Conservation (phyloP, 495 filamentous ascomycete genomes). For the Penicillium lagena region DNA sequence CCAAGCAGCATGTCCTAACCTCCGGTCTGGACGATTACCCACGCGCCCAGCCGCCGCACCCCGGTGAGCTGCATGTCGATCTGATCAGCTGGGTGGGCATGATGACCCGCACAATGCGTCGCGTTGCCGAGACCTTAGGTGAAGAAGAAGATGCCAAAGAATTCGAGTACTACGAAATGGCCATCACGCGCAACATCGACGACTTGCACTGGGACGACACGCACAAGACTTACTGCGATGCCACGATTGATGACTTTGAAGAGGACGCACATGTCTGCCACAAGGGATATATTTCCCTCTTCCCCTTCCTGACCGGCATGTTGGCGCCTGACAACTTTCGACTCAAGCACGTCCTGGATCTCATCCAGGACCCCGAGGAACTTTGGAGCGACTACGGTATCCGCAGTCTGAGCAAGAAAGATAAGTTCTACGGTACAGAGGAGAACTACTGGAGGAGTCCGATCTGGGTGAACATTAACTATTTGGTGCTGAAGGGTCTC, state of each 20-base stretch:
- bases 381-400: constrained; percentile 83
- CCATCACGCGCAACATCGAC: constrained; percentile 81
- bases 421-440: constrained; percentile 75
- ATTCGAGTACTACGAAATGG: constrained; percentile 65
- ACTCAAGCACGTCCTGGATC: constrained; percentile 65
- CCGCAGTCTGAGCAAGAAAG: constrained; percentile 77
- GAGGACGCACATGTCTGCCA: constrained; percentile 88
- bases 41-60: constrained; percentile 90
- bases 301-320: constrained; percentile 84
- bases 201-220: constrained; percentile 87
- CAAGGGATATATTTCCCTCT: constrained; percentile 91
- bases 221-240: constrained; percentile 82
- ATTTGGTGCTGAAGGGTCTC: constrained; percentile 76
- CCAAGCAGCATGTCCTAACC: constrained; percentile 76
- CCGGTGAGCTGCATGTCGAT: constrained; percentile 93
- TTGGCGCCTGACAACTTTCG: constrained; percentile 64
- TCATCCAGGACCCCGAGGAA: constrained; percentile 75
- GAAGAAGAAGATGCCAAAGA: constrained; percentile 68
- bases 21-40: constrained; percentile 96
- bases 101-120: constrained; percentile 75
- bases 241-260: constrained; percentile 92
- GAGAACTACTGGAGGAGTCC: constrained; percentile 98
- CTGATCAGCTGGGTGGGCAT: constrained; percentile 94
- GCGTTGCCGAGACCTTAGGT: constrained; percentile 66
- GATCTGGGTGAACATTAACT: constrained; percentile 98